Base-by-base conservation (phyloP, 108 stramenopile genomes). In the Nannochloropsis oceanica region DNA sequence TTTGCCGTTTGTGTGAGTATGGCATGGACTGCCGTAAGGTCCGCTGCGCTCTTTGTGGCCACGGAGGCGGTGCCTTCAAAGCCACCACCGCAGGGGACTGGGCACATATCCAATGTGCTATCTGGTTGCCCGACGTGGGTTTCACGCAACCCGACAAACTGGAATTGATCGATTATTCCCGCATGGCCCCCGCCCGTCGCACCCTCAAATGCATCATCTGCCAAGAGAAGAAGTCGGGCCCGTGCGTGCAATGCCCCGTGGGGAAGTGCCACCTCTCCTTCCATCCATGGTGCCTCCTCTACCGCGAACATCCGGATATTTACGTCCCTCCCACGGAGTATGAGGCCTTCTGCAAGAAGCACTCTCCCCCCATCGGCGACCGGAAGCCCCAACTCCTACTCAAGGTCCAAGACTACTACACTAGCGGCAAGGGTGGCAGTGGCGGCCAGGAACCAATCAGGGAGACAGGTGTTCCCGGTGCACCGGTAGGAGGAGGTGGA, bases 31-130 rank as follows among this genome's bases (percentile, higher is more conserved):
- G 81, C 25, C 26, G 26, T 0, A 44, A 46, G 27, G 26, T 84
- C 44, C 80, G 27, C 27, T 86, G 86, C 42, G 82, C 81, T 18
- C 46, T 86, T 12, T 86, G 86, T 43, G 27, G 44, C 20, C 81
- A 83, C 82, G 82, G 82, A 83, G 83, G 83, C 18, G 86, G 86
- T 46, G 86, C 86, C 26, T 83, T 81, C 27, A 86, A 86, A 26
- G 82, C 83, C 27, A 86, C 25, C 27, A 44, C 25, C 8, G 20
- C n/a, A n/a, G 27, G 27, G 25, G 42, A 83, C 25, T 86, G 86
- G 86, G 79, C 82, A 5, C 86, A 86, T 44, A 27, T 27, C 26
- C 43, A 82, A 18, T 86, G 86, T 83, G 24, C 86, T 14, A 20
- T 83, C 20, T 86, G 86, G 86, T 26, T 86, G 8, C 86, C 86